Evolutionary conservation across 2,329 filamentous ascomycete genomes (phyloP), one percentile per base, ranked within the genome.

Genomic region (Cladophialophora bantiana): DNA sequence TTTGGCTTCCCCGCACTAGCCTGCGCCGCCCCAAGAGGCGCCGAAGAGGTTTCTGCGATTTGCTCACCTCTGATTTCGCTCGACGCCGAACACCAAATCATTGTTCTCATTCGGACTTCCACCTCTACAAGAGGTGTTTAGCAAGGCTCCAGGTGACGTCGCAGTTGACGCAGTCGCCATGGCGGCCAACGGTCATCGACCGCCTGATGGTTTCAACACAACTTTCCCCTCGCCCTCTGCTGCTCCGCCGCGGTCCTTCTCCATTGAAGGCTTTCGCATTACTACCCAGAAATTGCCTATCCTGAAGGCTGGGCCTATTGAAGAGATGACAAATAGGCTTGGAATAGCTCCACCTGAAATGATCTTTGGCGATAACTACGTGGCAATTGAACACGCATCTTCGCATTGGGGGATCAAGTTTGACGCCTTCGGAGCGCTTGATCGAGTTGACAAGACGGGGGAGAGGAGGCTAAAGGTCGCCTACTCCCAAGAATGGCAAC

Each of bases 361-460:
- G 95, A 99, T 99, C 71, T 99, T 99, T 77, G 95, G 95, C 68
- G 94, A 99, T 83, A 99, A 99, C 78, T 83, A 90, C 65, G 89
- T 96, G 48, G 82, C 87, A 6, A 85, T 99, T 67, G 83, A 88
- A 61, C 93, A 98, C 80, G 69, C 81, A n/a, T 84, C 86, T 20
- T 88, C 86, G n/a, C 87, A 88, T 53, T 99, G 93, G 93, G 83
- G 83, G 53, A 83, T 98, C 69, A 81, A 85, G 61, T 99, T 98
- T 83, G 90, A 90, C 77, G 91, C 95, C 26, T 91, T 89, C 73
- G 92, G 94, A 76, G 95, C 94, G 31, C 85, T 99, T 70, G 93
- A 97, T 78, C 84, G 85, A 67, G 95, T 99, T 57, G 94, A 97
- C 82, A 99, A 98, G 85, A 97, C 94, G 4, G 94, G 93, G 72